Base-by-base conservation (phyloP, 1,139 yeast species). In the Saccharomyces hybrid region DNA sequence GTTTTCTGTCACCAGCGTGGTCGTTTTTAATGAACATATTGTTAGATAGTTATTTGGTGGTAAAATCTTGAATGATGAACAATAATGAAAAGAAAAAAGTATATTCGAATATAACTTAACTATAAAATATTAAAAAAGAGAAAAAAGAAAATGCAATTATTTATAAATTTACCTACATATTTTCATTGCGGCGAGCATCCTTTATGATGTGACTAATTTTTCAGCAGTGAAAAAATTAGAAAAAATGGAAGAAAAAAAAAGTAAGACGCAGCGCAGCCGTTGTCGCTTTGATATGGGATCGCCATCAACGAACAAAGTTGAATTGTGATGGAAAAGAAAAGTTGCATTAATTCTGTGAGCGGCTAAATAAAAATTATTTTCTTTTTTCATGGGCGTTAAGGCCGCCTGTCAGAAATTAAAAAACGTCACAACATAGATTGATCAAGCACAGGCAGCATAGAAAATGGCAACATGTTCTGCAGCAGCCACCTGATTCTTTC, bases 1-100 rank as follows among this genome's bases (percentile, higher is more conserved):
- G 81, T 59, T 80, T 68, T 71, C 95, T 82, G 74, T 88, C 95
- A 55, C 96, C 97, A 57, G 84, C 78, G 72, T 88, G 79, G 47
- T 84, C 86, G 77, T 89, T 89, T 65, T 85, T 80, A 66, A 87
- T 84, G 80, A 88, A 89, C 96, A 88, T 88, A 70, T 58, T 59
- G 64, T 63, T 16, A 2, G 5, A 11, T 19, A 19, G 2, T 7
- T 7, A 19, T 23, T 19, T 19, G 23, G 23, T 19, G 23, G 23
- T 19, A 19, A 9, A 9, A 9, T 8, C 9, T 16, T 16, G 5
- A 38, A 38, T 8, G 25, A 38, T 3, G 5, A 38, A 19, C 42
- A 41, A 34, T 5, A 38, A 16, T 32, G 16, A n/a, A 34, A 14
- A 8, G 7, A 26, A 26, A 26, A 2, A 34, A 2, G 23, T 34